Percentiles rank a stretch among this genome's conserved stretches.
phyloP scores from a whole-genome alignment of 2,329 filamentous ascomycete genomes.

The Daldinia eschscholtzii region DNA sequence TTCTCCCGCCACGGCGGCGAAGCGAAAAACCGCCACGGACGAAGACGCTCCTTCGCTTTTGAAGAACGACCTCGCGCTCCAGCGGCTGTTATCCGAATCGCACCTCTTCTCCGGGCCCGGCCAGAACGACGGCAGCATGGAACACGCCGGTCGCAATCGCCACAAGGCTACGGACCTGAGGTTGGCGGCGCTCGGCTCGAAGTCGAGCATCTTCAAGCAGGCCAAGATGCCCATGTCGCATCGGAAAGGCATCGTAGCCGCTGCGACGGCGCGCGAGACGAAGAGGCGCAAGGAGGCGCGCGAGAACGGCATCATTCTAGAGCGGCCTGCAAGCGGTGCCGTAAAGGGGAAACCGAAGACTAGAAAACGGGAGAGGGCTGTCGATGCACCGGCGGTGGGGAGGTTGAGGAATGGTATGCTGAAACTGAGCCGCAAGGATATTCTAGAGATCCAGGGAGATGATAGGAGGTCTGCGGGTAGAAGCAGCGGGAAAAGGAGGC shows the following conservation, averaged over 20 bases:
- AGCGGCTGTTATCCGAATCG: conserved; percentile 90
- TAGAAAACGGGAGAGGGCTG: conserved; percentile 65
- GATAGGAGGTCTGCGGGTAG: conserved; percentile 30
- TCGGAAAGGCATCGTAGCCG: conserved; percentile 84
- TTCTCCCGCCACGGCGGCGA: conserved; percentile 48
- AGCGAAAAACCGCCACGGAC: conserved; percentile 53
- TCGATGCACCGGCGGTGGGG: conserved; percentile 84
- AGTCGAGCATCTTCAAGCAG: conserved; percentile 79
- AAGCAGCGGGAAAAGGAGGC: conserved; percentile 44
- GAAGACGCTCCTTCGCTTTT: conserved; percentile 77
- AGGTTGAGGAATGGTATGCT: conserved; percentile 80
- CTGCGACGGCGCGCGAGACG: conserved; percentile 73
- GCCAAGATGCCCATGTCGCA: conserved; percentile 90
- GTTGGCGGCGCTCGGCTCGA: conserved; percentile 84
- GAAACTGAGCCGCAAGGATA: conserved; percentile 81
- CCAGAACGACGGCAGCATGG: conserved; percentile 51
- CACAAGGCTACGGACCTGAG: conserved; percentile 87
- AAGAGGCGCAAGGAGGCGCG: conserved; percentile 81
- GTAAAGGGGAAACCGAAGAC: conserved; percentile 54
- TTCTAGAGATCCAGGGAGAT: conserved; percentile 57
- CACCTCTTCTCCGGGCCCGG: conserved; percentile 75
- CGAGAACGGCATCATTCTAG: conserved; percentile 92
- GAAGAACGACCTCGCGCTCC: conserved; percentile 91
- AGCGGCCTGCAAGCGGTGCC: conserved; percentile 60
- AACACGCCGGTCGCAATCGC: conserved; percentile 74